Evolutionary conservation across 2,329 filamentous ascomycete genomes (phyloP).

Genomic region (Monosporascus ibericus): DNA sequence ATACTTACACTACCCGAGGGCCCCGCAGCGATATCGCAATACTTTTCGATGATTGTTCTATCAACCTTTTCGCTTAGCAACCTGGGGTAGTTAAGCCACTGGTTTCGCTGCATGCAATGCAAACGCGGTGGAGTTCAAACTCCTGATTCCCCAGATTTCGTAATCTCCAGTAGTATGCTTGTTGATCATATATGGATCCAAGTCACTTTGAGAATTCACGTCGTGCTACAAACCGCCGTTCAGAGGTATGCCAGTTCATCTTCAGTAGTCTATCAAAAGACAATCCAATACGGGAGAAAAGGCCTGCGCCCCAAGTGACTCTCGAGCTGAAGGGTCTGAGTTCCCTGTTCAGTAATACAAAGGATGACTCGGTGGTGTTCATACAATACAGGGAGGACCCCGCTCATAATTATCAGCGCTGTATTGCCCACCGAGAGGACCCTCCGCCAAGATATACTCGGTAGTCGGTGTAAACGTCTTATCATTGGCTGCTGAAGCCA

Average conservation of each 20-base stretch:
- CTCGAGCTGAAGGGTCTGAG: no score
- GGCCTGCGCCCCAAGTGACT: no score
- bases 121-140: neutral
- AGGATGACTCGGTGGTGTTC: no score
- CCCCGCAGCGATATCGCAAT: conserved; percentile 18
- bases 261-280: no score
- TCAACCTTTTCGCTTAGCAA: neutral
- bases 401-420: neutral
- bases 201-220: no score
- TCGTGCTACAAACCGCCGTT: no score
- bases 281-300: no score
- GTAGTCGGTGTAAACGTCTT: neutral
- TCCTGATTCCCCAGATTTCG: neutral
- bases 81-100: neutral
- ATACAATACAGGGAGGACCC: neutral
- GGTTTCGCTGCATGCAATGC: neutral
- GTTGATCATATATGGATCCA: no score
- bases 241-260: no score
- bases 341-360: no score
- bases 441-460: neutral
- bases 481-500: neutral
- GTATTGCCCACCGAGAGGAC: neutral
- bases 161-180: neutral
- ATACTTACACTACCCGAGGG: conserved; percentile 8
- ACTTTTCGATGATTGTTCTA: neutral